Conservation (phyloP, 306 rosid genomes). For the Cyamopsis tetragonoloba region DNA sequence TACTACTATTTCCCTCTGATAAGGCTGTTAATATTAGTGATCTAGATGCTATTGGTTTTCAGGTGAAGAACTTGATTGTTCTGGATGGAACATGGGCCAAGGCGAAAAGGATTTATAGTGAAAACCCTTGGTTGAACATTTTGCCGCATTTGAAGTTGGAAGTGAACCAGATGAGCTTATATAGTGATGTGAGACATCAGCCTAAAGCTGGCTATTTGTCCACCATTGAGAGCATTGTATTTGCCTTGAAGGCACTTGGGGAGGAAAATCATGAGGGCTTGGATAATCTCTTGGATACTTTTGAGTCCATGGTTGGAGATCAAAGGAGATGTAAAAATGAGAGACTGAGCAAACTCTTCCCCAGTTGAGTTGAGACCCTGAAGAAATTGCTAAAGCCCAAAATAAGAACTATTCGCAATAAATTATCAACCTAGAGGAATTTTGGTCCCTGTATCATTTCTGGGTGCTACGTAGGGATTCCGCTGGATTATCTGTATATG, state of each 20-base stretch:
- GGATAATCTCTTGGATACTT: constrained; percentile 68
- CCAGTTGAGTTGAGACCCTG: constrained; percentile 14
- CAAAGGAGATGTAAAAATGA: constrained; percentile 75
- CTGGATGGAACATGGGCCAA: constrained; percentile 93
- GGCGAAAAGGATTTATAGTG: constrained; percentile 76
- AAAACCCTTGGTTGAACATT: constrained; percentile 75
- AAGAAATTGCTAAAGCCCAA: background rate
- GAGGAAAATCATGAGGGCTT: constrained; percentile 51
- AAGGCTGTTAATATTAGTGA: constrained; percentile 42
- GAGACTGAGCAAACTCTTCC: constrained; percentile 41
- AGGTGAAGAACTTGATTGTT: constrained; percentile 69
- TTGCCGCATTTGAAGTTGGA: constrained; percentile 82
- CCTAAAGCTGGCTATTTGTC: constrained; percentile 75
- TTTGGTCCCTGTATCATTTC: background rate
- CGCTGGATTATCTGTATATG: background rate
- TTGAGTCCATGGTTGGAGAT: constrained; percentile 76
- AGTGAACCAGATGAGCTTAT: constrained; percentile 57
- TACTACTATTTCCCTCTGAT: constrained; percentile 68
- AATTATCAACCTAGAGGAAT: background rate
- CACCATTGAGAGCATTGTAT: constrained; percentile 83
- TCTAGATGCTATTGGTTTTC: constrained; percentile 33
- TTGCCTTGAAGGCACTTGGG: constrained; percentile 60
- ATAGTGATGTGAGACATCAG: constrained; percentile 74
- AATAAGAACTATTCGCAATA: background rate
- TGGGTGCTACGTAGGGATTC: background rate